phyloP scores from a whole-genome alignment of 108 stramenopile genomes.

The Fistulifera solaris region DNA sequence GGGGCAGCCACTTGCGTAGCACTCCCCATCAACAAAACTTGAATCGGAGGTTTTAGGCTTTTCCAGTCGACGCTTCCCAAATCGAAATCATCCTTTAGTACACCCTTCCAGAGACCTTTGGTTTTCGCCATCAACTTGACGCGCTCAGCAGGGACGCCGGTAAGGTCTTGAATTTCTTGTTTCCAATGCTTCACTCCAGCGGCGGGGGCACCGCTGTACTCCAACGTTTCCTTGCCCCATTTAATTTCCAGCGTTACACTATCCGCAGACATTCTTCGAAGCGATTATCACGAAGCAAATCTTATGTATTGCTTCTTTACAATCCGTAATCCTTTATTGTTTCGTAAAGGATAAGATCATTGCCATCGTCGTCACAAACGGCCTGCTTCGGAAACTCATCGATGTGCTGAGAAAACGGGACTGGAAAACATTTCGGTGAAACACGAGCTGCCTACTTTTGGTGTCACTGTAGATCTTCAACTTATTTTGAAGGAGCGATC shows the following conservation, averaged over 20 bases:
- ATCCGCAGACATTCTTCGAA: no score
- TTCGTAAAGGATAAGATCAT: no score
- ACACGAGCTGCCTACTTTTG: no score
- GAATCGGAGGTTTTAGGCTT: constrained; percentile 42
- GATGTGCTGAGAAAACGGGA: no score
- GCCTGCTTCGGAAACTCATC: no score
- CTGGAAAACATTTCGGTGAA: no score
- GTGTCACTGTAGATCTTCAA: no score
- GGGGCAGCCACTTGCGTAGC: constrained; percentile 83
- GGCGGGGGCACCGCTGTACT: constrained; percentile 50
- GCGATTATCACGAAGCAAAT: no score
- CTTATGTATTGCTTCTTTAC: no score
- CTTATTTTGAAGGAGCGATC: no score
- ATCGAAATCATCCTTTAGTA: constrained; percentile 89
- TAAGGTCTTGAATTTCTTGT: constrained; percentile 71
- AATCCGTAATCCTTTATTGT: no score
- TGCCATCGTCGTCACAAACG: no score
- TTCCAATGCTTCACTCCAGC: constrained; percentile 78
- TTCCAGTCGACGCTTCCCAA: constrained; percentile 58
- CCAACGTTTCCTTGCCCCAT: constrained; percentile 90
- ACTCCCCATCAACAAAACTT: constrained; percentile 95
- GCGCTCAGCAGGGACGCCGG: constrained; percentile 89
- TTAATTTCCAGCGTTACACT: constrained; percentile 33
- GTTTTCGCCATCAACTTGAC: constrained; percentile 97
- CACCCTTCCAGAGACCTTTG: constrained; percentile 90